A percentile compares a stretch with the other conserved stretches of the same genome.
These are phyloP conservation scores for Amanita pallidorosea DNA, from an alignment of 768 basidiomycete species.

Conservation along the genomic window DNA sequence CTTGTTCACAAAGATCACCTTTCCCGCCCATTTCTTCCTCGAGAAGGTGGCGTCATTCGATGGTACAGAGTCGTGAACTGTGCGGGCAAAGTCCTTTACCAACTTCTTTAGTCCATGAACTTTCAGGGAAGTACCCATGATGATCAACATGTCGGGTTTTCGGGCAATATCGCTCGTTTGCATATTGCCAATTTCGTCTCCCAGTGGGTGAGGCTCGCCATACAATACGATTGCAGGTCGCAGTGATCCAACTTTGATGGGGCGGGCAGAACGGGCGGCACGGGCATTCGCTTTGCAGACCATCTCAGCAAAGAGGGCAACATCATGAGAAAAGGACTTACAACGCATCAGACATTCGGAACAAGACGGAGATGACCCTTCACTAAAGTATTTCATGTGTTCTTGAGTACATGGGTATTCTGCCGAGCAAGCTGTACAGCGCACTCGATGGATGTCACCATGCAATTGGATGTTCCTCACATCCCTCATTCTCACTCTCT, in stretches of 20 bases:
- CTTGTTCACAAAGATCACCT: conserved; percentile 88
- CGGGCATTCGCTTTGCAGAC: conserved; percentile 51
- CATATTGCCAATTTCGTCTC: conserved; percentile 83
- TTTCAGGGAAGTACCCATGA: conserved; percentile 96
- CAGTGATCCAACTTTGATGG: conserved; percentile 72
- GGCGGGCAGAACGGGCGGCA: conserved; percentile 71
- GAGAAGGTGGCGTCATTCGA: conserved; percentile 22
- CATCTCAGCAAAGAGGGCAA: conserved; percentile 4
- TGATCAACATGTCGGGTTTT: conserved; percentile 85
- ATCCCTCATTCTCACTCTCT: conserved; percentile 55
- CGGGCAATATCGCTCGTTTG: conserved; percentile 66
- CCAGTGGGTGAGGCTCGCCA: conserved; percentile 86
- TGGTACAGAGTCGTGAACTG: conserved; percentile 43
- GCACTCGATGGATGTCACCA: conserved; percentile 86
- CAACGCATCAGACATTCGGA: conserved; percentile 77
- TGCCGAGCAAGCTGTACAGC: conserved; percentile 78
- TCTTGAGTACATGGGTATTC: conserved; percentile 61
- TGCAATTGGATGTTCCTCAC: conserved; percentile 90
- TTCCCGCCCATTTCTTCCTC: conserved; percentile 41
- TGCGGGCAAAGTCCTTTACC: conserved; percentile 87
- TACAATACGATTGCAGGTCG: conserved; percentile 93
- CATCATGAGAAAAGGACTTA: conserved; percentile 29
- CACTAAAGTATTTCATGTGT: conserved; percentile 51
- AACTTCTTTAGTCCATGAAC: conserved; percentile 91
- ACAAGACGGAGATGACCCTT: conserved; percentile 74